phyloP scores from a whole-genome alignment of 2,329 filamentous ascomycete species.

The Sclerotinia sclerotiorum region DNA sequence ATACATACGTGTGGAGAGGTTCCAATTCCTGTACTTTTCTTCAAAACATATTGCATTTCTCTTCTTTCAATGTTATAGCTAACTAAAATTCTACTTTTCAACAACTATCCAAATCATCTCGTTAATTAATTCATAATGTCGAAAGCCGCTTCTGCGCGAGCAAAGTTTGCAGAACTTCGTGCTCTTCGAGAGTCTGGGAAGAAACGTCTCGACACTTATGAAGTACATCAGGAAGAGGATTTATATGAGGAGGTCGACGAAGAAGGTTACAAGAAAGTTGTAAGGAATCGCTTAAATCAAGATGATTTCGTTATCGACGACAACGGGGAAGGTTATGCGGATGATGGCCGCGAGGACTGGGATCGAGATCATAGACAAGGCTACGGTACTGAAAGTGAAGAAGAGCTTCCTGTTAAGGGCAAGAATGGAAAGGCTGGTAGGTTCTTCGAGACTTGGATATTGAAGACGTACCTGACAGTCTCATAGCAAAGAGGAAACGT shows the following conservation, averaged over 20 bases:
- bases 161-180: constrained; percentile 72
- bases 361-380: constrained; percentile 53
- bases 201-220: constrained; percentile 83
- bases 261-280: constrained; percentile 94
- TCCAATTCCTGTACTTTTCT: not conserved
- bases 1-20: not conserved
- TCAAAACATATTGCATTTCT: not conserved
- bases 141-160: constrained; percentile 37
- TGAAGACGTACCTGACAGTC: constrained; percentile 1
- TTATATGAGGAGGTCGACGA: constrained; percentile 97
- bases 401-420: constrained; percentile 53
- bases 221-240: constrained; percentile 78
- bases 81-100: not conserved
- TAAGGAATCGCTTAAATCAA: constrained; percentile 81
- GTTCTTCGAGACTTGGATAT: not conserved
- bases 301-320: constrained; percentile 99
- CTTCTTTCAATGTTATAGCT: constrained; percentile 2
- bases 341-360: constrained; percentile 96
- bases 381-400: constrained; percentile 75
- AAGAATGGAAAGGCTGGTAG: constrained; percentile 48
- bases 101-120: constrained; percentile 11
- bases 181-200: constrained; percentile 86
- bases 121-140: constrained; percentile 36
- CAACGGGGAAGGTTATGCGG: constrained; percentile 94
- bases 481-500: constrained; percentile 75